These are phyloP conservation scores for Yamadazyma spencermartinsiae DNA, from an alignment of 1,139 yeast species.

Conservation along the genomic window DNA sequence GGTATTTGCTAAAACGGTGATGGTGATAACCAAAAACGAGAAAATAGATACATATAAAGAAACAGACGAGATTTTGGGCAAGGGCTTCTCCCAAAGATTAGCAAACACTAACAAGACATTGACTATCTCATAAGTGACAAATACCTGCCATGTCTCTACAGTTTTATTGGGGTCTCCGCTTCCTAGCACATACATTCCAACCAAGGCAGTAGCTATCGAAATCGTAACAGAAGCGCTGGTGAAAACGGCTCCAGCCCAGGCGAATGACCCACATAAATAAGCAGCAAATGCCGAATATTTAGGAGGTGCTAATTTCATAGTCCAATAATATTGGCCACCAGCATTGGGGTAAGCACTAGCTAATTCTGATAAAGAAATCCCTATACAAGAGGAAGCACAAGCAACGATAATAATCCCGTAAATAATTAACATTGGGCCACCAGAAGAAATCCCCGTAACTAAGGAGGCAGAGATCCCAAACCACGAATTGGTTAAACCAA, in stretches of 20 bases:
- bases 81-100: slow-evolving; percentile 58
- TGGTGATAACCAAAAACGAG: slow-evolving; percentile 55
- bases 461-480: slow-evolving; percentile 65
- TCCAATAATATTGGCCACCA: slow-evolving; percentile 70
- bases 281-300: slow-evolving; percentile 46
- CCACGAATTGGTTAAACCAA: slow-evolving; percentile 65
- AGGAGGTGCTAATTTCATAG: slow-evolving; percentile 53
- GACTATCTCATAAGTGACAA: slow-evolving; percentile 47
- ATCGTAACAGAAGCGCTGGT: slow-evolving; percentile 61
- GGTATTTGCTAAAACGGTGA: slow-evolving; percentile 51
- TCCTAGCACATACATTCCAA: slow-evolving; percentile 53
- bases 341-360: slow-evolving; percentile 59
- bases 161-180: slow-evolving; percentile 36
- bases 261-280: slow-evolving; percentile 53
- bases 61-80: slow-evolving; percentile 52
- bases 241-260: slow-evolving; percentile 60
- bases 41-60: slow-evolving; percentile 55
- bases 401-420: slow-evolving; percentile 68
- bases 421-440: slow-evolving; percentile 65
- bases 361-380: slow-evolving; percentile 47
- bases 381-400: slow-evolving; percentile 38
- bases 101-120: slow-evolving; percentile 46
- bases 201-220: slow-evolving; percentile 47
- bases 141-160: slow-evolving; percentile 57
- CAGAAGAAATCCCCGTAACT: slow-evolving; percentile 60